These are phyloP conservation scores for Hanseniaspora vineae DNA, from an alignment of 805 yeast species.

Conservation along the genomic window DNA sequence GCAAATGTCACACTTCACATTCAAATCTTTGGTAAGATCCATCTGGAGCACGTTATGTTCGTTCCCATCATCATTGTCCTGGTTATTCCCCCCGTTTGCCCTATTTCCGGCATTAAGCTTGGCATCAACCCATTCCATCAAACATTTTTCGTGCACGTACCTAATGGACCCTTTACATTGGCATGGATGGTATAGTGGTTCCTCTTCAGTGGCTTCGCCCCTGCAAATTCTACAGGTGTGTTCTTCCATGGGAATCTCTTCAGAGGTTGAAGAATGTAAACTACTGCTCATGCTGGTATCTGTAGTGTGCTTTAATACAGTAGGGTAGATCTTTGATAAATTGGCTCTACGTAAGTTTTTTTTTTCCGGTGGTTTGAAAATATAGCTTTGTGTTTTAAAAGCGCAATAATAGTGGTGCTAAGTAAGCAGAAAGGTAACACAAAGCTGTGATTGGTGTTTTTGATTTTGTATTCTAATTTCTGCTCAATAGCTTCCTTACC, in stretches of 20 bases:
- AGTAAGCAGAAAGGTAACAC: too few relatives aligned
- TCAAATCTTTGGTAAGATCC: slow-evolving; percentile 24
- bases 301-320: too few relatives aligned
- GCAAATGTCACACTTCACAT: slow-evolving; percentile 77
- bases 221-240: slow-evolving; percentile 84
- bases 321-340: too few relatives aligned
- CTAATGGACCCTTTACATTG: slow-evolving; percentile 87
- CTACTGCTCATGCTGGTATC: too few relatives aligned
- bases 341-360: too few relatives aligned
- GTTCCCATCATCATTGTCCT: background rate
- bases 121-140: slow-evolving; percentile 68
- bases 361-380: too few relatives aligned
- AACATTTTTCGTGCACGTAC: slow-evolving; percentile 86
- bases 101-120: slow-evolving; percentile 28
- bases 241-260: slow-evolving; percentile 19
- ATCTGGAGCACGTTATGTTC: slow-evolving; percentile 17
- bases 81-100: slow-evolving; percentile 8
- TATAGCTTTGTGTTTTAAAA: too few relatives aligned
- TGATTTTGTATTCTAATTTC: too few relatives aligned
- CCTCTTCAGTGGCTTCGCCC: slow-evolving; percentile 67
- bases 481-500: too few relatives aligned
- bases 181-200: slow-evolving; percentile 86
- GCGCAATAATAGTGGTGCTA: too few relatives aligned
- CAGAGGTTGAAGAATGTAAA: too few relatives aligned
- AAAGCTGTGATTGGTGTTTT: too few relatives aligned